These are phyloP conservation scores for Penicillium argentinense DNA, from an alignment of 495 filamentous ascomycete species.

Conservation along the genomic window DNA sequence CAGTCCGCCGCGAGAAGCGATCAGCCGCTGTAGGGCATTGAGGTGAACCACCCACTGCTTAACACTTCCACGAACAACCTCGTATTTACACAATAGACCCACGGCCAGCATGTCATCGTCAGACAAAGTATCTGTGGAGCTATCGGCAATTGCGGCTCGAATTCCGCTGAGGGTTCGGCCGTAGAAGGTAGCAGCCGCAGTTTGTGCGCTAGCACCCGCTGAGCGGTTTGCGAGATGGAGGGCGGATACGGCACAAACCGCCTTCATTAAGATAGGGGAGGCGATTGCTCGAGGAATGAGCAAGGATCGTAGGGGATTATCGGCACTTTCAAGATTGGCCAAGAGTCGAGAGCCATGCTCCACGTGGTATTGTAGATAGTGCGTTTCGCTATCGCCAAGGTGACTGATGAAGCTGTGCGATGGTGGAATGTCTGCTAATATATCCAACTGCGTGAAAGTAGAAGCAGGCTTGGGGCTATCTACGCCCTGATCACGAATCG, in stretches of 20 bases:
- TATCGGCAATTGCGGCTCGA: slow-evolving; percentile 25
- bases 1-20: slow-evolving; percentile 41
- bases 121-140: slow-evolving; percentile 19
- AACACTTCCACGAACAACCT: slow-evolving; percentile 44
- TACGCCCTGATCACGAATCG: no score
- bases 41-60: slow-evolving; percentile 46
- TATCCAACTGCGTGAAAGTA: no score
- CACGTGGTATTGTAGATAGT: slow-evolving; percentile 48
- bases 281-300: slow-evolving; percentile 44
- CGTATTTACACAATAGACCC: slow-evolving; percentile 46
- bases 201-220: slow-evolving; percentile 26
- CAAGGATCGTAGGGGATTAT: slow-evolving; percentile 43
- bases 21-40: slow-evolving; percentile 39
- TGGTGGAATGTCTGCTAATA: slow-evolving; percentile 9
- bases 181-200: slow-evolving; percentile 38
- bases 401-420: slow-evolving; percentile 25
- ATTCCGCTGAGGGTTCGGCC: slow-evolving; percentile 38
- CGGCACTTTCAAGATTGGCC: slow-evolving; percentile 42
- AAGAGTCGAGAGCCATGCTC: slow-evolving; percentile 40
- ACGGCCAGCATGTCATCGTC: slow-evolving; percentile 43
- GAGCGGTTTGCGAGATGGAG: slow-evolving; percentile 43
- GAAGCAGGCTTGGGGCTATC: no score
- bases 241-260: slow-evolving; percentile 44
- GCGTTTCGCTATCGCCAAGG: slow-evolving; percentile 35
- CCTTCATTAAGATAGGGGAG: slow-evolving; percentile 44